Base-by-base conservation (phyloP, 805 yeast genomes). In the Dipodascus geniculatus region DNA sequence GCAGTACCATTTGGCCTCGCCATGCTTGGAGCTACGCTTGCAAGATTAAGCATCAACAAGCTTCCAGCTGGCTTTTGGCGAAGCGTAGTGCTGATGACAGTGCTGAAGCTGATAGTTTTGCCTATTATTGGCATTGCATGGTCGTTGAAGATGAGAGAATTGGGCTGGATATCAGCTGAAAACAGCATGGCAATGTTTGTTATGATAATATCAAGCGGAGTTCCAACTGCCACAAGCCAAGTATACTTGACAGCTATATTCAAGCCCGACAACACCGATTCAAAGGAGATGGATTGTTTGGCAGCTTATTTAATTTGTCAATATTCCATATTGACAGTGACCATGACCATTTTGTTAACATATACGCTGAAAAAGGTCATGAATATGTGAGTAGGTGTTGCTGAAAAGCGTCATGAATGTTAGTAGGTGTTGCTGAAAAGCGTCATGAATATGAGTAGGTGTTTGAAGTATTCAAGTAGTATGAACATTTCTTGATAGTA, bases 201-300 rank as follows among this genome's bases (percentile, higher is more conserved):
- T 3, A 74, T 85, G 62, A 83, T 85, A 28, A 72, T 90, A 28
- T 80, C 83, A 11, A 85, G 82, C 65, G 83, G 91, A 0, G 77
- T 87, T 55, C 98, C 98, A 0, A 83, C 87, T 52, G 95, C 96
- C 0, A 91, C 97, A 0, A 76, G 93, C 0, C 83, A 88, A 62
- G 83, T 91, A n/a, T 91, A 89, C 67, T 76, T 90, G 59, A 90
- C 98, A 1, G 91, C 96, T 1, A 82, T 87, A 63, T 87, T 83
- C 67, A 82, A 90, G 0, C 95, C 93, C 17, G 79, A 84, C 3
- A 74, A 71, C 2, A 74, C 74, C 2, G 69, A 70, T 1, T 75
- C 72, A 48, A 49, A 65, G 14, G 69, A 89, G 66, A 82, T 91
- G 83, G 96, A 91, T 65, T 85, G 95, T 65, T 74, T 88, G 51